Evolutionary conservation across 2,329 filamentous ascomycete genomes (phyloP).

Genomic region (Trichoderma sp.): DNA sequence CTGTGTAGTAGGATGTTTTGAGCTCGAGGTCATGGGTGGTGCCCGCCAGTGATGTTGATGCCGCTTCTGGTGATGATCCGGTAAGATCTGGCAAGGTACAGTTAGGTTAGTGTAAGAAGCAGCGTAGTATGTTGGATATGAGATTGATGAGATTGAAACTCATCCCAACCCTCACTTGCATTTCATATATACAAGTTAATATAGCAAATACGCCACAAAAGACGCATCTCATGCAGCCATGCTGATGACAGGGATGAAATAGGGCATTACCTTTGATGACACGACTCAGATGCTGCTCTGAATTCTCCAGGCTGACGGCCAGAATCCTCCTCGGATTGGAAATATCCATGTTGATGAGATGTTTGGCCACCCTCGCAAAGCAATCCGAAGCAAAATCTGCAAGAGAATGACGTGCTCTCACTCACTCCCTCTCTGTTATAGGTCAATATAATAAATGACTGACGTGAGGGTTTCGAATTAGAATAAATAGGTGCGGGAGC

Average conservation of each 20-base stretch:
- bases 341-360: conserved; percentile 34
- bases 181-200: background rate
- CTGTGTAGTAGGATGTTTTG: conserved; percentile 60
- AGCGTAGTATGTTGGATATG: background rate
- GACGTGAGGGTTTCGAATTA: background rate
- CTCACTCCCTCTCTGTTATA: background rate
- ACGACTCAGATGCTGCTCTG: conserved; percentile 45
- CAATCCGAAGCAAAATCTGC: background rate
- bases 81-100: conserved; percentile 47
- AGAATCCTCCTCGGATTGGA: conserved; percentile 56
- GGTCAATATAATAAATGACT: background rate
- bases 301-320: conserved; percentile 52
- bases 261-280: conserved; percentile 52
- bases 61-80: conserved; percentile 42
- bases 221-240: background rate
- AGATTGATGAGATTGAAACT: background rate
- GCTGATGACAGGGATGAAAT: background rate
- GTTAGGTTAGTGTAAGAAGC: background rate
- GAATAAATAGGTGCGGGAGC: background rate
- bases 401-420: background rate
- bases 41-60: conserved; percentile 52
- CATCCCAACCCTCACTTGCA: background rate
- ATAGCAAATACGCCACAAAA: background rate
- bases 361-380: background rate
- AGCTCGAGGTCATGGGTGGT: conserved; percentile 56